These are phyloP conservation scores for Solioccasus polychromus DNA, from an alignment of 768 basidiomycete species.

Conservation along the genomic window DNA sequence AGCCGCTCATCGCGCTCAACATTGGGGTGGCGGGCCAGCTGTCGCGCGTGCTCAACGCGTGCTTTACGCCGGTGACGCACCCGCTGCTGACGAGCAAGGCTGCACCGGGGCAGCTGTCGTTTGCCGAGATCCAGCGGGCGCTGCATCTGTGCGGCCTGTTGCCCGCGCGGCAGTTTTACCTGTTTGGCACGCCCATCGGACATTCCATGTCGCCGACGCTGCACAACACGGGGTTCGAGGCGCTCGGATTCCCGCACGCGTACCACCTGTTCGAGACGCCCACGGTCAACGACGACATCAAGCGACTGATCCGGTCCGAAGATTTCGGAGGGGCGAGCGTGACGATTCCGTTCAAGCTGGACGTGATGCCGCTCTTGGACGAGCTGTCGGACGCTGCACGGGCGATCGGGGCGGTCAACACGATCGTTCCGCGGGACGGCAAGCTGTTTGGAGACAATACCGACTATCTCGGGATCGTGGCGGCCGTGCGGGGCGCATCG, in stretches of 20 bases:
- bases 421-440: conserved; percentile 53
- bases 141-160: conserved; percentile 78
- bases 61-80: conserved; percentile 90
- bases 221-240: conserved; percentile 84
- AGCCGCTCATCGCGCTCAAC: conserved; percentile 93
- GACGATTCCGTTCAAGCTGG: conserved; percentile 94
- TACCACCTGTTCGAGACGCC: conserved; percentile 80
- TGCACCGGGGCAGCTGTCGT: conserved; percentile 91
- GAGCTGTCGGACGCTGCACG: conserved; percentile 75
- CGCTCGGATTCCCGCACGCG: conserved; percentile 78
- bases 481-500: conserved; percentile 49
- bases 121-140: conserved; percentile 80
- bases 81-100: conserved; percentile 80
- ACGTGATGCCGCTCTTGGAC: conserved; percentile 82
- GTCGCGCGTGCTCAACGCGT: conserved; percentile 81
- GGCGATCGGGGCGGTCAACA: conserved; percentile 93
- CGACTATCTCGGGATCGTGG: conserved; percentile 87
- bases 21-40: conserved; percentile 89
- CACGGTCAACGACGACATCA: conserved; percentile 62
- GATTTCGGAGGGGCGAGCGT: conserved; percentile 95
- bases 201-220: conserved; percentile 91
- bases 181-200: conserved; percentile 87
- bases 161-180: conserved; percentile 71
- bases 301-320: conserved; percentile 54
- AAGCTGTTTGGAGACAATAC: conserved; percentile 91